These are phyloP conservation scores for Rhodotorula mucilaginosa DNA, from an alignment of 1,284 basidiomycete species.

Conservation along the genomic window DNA sequence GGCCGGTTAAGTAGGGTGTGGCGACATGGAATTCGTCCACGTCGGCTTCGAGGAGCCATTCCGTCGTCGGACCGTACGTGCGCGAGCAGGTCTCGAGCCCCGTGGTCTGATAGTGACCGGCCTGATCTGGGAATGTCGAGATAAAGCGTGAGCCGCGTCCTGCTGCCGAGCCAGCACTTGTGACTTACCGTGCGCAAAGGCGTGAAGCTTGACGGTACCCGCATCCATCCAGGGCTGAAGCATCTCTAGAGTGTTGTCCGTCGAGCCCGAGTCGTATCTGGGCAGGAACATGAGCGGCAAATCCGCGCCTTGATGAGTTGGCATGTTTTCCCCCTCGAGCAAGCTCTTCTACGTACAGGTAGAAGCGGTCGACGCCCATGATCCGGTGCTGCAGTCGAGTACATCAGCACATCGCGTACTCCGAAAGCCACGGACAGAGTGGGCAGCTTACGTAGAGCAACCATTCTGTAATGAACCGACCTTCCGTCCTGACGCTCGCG, in stretches of 20 bases:
- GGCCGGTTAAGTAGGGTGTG: neutral
- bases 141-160: neutral
- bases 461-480: constrained; percentile 12
- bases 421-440: neutral
- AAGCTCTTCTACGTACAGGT: constrained; percentile 4
- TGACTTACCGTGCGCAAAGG: constrained; percentile 1
- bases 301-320: neutral
- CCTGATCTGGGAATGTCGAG: neutral
- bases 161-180: neutral
- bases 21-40: constrained; percentile 24
- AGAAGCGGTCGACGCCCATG: constrained; percentile 18
- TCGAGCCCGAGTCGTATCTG: constrained; percentile 18
- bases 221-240: constrained; percentile 16
- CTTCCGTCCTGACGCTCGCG: constrained; percentile 15
- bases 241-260: constrained; percentile 10
- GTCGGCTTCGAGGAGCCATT: constrained; percentile 22
- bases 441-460: constrained; percentile 9
- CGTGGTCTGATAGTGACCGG: constrained; percentile 9
- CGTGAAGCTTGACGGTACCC: constrained; percentile 9
- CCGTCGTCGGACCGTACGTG: neutral
- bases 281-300: no score
- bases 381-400: constrained; percentile 1
- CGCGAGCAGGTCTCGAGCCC: constrained; percentile 18
- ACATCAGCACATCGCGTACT: neutral
- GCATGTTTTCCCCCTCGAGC: neutral